Evolutionary conservation across 345 rosid species (phyloP).

Genomic region (Eucalyptus erythrocorys): DNA sequence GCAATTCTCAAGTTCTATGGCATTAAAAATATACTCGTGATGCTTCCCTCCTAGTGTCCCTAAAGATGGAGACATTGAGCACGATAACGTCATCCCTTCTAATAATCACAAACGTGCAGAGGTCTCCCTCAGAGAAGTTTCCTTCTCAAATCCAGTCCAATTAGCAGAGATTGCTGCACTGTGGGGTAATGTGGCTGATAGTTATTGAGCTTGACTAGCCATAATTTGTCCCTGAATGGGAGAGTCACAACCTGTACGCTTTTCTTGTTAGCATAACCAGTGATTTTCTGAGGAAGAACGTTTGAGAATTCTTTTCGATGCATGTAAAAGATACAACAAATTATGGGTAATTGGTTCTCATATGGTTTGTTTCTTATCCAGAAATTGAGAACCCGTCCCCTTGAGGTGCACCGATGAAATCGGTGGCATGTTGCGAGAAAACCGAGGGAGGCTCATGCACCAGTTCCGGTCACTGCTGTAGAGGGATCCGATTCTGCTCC

Average conservation of each 20-base stretch:
- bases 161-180: not conserved
- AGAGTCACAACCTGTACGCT: not conserved
- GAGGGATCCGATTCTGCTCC: constrained; percentile 56
- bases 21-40: not conserved
- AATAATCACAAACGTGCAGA: not conserved
- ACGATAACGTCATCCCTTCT: not conserved
- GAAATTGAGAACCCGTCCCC: not conserved
- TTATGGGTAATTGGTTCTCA: not conserved
- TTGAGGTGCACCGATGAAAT: not conserved
- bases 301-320: not conserved
- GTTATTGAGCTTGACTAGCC: not conserved
- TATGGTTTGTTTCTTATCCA: not conserved
- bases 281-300: not conserved
- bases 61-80: not conserved
- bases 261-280: not conserved
- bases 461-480: constrained; percentile 38
- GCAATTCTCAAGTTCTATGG: not conserved
- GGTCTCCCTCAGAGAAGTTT: not conserved
- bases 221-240: not conserved
- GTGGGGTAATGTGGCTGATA: not conserved
- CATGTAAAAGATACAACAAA: not conserved
- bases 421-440: not conserved
- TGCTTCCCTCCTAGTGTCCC: not conserved
- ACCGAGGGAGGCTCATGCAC: not conserved
- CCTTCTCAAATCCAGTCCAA: not conserved